phyloP scores from a whole-genome alignment of 2,329 filamentous ascomycete genomes.

The Diaporthe velutina region DNA sequence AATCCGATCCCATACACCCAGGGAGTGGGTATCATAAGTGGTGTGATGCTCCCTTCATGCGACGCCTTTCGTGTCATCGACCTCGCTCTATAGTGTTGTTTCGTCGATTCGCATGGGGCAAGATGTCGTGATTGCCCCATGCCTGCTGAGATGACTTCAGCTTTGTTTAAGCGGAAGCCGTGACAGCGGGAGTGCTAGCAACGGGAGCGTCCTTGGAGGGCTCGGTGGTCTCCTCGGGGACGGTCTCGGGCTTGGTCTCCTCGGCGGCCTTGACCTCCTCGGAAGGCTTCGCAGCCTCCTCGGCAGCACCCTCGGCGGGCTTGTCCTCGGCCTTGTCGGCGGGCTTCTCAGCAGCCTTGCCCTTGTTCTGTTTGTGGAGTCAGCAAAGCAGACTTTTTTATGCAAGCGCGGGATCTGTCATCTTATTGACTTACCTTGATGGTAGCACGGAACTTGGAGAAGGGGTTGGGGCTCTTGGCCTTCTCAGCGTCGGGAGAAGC shows the following conservation, averaged over 20 bases:
- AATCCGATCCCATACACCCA: constrained; percentile 57
- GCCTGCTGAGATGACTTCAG: constrained; percentile 40
- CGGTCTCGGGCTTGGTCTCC: constrained; percentile 51
- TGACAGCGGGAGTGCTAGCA: constrained; percentile 60
- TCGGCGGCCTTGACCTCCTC: constrained; percentile 51
- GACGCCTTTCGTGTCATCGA: constrained; percentile 42
- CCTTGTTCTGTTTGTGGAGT: constrained; percentile 46
- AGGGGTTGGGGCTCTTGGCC: constrained; percentile 64
- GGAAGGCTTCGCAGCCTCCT: constrained; percentile 42
- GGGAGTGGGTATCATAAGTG: constrained; percentile 41
- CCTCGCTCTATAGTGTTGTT: constrained; percentile 46
- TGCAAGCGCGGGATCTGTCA: neutral
- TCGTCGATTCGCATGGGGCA: constrained; percentile 39
- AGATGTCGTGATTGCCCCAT: constrained; percentile 42
- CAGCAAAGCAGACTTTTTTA: neutral
- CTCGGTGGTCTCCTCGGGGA: constrained; percentile 46
- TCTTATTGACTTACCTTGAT: constrained; percentile 54
- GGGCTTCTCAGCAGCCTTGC: constrained; percentile 55
- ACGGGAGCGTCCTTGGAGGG: constrained; percentile 52
- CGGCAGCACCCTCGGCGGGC: constrained; percentile 49
- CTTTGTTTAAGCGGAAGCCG: constrained; percentile 63
- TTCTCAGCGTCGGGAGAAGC: constrained; percentile 60
- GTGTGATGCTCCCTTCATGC: constrained; percentile 41
- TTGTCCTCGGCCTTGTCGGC: constrained; percentile 59
- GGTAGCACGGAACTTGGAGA: constrained; percentile 72